Base-by-base conservation (phyloP, 148 eudicot genomes). In the Camellia japonica region DNA sequence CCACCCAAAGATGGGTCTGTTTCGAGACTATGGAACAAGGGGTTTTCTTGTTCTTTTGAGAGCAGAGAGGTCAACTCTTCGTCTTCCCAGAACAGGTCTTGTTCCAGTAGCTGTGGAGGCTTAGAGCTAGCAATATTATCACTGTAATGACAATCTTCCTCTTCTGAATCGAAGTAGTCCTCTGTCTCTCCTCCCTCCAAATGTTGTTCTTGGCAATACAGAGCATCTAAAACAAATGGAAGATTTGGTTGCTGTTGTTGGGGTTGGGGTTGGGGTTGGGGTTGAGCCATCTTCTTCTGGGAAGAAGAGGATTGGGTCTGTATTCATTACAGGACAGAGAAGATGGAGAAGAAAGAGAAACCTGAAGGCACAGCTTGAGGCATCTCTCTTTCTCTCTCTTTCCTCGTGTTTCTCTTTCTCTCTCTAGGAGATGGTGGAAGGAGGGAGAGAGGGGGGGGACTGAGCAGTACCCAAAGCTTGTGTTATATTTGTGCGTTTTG, bases 51-150 rank as follows among this genome's bases (percentile, higher is more conserved):
- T 49, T 76, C 70, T 63, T 63, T 76, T 4, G 68, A 80, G 86
- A 79, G 70, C 66, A 92, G 52, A 80, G 81, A 73, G 3, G 75
- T 52, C 47, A 89, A 80, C 80, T 92, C 93, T 14, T 89, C 90
- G 5, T 89, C 83, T 79, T 91, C 97, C 89, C 90, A 88, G 13
- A 62, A 77, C 62, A 89, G 73, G 65, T 88, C 91, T 41, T 89
- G 87, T 18, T 85, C 83, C 13, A 52, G 69, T 0, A 87, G 20
- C 14, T 64, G 18, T 15, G 70, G 62, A 55, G 71, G 79, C 20
- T 52, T 2, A 66, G 56, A 30, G 58, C 49, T 56, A 62, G 0
- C 38, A 30, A 19, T n/a, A 15, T 30, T 78, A 55, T 54, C 73
- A 78, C 23, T 78, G 78, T 38, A 73, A 74, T 42, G 73, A 14